phyloP scores from a whole-genome alignment of 495 filamentous ascomycete species.

The Annulohypoxylon nitens region DNA sequence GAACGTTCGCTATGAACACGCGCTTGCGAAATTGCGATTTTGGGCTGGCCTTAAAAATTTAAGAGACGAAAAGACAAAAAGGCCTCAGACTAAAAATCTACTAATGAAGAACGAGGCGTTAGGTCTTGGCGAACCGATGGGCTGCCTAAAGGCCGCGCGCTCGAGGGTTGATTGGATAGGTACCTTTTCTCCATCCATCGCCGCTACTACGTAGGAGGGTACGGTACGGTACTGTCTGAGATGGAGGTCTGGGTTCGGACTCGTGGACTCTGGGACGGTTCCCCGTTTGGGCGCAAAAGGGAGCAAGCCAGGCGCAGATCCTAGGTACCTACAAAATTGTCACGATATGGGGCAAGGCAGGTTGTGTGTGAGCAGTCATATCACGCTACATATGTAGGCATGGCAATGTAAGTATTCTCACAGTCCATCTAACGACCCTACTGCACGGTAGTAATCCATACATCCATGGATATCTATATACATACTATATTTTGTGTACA shows the following conservation, averaged over 20 bases:
- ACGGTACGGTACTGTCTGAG: slow-evolving; percentile 7
- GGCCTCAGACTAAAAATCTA: slow-evolving; percentile 14
- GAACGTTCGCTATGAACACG: slow-evolving; percentile 23
- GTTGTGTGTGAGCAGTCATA: slow-evolving; percentile 1
- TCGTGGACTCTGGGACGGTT: slow-evolving; percentile 24
- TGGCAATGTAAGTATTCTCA: not conserved
- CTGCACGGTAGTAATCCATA: slow-evolving; percentile 24
- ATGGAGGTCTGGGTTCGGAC: slow-evolving; percentile 9
- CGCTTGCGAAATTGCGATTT: slow-evolving; percentile 42
- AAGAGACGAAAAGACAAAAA: slow-evolving; percentile 1
- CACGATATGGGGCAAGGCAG: slow-evolving; percentile 37
- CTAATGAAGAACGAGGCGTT: slow-evolving; percentile 1
- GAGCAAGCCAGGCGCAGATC: slow-evolving; percentile 37
- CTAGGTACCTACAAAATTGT: slow-evolving; percentile 35
- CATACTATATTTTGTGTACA: not conserved
- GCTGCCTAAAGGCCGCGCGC: slow-evolving; percentile 30
- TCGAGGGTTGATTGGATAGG: slow-evolving; percentile 26
- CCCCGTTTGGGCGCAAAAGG: slow-evolving; percentile 42
- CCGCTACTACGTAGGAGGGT: not conserved
- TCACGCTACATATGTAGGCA: slow-evolving; percentile 23
- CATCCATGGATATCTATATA: not conserved
- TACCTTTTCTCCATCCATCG: slow-evolving; percentile 14
- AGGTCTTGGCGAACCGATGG: slow-evolving; percentile 21
- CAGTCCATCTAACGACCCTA: slow-evolving; percentile 18
- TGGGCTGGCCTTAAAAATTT: not conserved